Evolutionary conservation across 1,284 basidiomycete species (phyloP), one percentile per base, ranked within the genome.

Genomic region (Trametes sp.): DNA sequence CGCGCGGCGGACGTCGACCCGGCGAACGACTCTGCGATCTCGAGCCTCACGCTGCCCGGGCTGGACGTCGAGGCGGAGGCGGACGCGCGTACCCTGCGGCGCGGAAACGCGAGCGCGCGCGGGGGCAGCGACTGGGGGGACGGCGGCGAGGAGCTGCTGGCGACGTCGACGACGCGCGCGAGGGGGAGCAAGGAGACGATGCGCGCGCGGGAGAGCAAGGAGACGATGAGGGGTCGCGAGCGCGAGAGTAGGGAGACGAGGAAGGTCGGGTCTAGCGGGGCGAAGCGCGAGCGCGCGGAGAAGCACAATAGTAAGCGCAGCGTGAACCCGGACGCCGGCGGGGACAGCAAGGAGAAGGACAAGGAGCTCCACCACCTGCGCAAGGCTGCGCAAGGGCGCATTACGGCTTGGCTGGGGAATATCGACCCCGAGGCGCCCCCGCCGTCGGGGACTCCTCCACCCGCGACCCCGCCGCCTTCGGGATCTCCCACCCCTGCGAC

Each of bases 381-480:
- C 48, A 76, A 79, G 64, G 84, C 84, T 50, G 85, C 87, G 19
- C 88, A 88, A 64, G 88, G 89, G 3, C 78, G 88, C n/a, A 86
- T 93, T 14, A 81, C 89, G n/a, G 89, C 87, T 14, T 93, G 90
- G 90, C 69, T 93, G 60, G 89, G 87, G 42, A 82, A 77, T 23
- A 84, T 91, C 53, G 85, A 87, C 57, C 78, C 83, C 11, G 84
- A 80, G 33, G 77, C 74, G 13, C 80, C 85, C 2, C 84, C 82
- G 21, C 64, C 61, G 33, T 54, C 65, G 16, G 69, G 67, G 4
- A 68, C 72, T 23, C 67, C 76, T 16, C 70, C 72, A 9, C 62
- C 66, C 10, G 57, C 55, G 13, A 67, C 41, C 31, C 31, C 58
- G 21, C 58, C 56, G 28, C 54, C 54, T 28, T 50, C 46, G 6